Conservation (phyloP, 305 asterid species). For the Fraxinus latifolia region DNA sequence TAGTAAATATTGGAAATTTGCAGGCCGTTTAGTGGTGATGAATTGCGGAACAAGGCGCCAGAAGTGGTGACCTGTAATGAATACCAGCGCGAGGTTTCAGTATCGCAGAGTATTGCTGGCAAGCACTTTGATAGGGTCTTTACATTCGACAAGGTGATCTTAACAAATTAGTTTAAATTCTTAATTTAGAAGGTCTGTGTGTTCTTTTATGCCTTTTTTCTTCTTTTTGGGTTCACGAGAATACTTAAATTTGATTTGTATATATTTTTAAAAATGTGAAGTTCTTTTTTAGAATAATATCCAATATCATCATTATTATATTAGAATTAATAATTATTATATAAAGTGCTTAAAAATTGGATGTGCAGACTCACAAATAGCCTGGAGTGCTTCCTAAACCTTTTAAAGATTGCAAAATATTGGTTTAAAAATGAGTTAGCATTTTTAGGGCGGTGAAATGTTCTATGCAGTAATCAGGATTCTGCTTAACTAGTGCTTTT, state of each 20-base stretch:
- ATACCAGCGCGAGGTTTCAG: conserved; percentile 73
- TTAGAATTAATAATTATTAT: background rate
- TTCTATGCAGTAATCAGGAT: background rate
- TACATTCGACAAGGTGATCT: conserved; percentile 76
- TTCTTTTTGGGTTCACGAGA: background rate
- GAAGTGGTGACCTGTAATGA: conserved; percentile 88
- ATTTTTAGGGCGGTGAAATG: background rate
- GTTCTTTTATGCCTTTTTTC: background rate
- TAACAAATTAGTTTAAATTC: background rate
- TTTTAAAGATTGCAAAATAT: background rate
- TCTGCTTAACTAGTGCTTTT: background rate
- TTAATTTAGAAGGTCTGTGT: background rate
- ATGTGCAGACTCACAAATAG: background rate
- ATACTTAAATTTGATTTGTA: background rate
- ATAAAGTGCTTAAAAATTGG: conserved; percentile 8
- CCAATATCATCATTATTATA: background rate
- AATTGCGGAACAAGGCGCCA: conserved; percentile 84
- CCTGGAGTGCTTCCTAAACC: background rate
- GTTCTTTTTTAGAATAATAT: background rate
- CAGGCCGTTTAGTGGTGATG: conserved; percentile 91
- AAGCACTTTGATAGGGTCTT: conserved; percentile 86
- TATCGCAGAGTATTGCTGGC: conserved; percentile 85
- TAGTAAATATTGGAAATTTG: background rate
- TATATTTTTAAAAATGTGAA: background rate
- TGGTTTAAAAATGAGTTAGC: background rate